These are phyloP conservation scores for Phytophthora citrophthora DNA, from an alignment of 352 stramenopile species.

Conservation along the genomic window DNA sequence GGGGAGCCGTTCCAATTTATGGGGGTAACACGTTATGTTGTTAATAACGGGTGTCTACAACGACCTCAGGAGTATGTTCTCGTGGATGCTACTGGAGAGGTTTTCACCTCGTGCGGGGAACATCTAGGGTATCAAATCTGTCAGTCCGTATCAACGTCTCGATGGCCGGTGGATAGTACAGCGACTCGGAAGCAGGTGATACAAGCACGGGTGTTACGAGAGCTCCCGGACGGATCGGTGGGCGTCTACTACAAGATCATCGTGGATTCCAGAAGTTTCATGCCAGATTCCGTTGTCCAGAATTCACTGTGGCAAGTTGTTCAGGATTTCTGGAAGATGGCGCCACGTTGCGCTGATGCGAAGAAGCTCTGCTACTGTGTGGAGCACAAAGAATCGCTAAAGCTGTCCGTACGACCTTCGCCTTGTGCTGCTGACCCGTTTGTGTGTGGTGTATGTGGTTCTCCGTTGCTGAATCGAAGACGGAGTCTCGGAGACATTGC, in stretches of 20 bases:
- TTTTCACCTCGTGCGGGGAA: conserved; percentile 21
- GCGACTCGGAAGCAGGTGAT: conserved; percentile 8
- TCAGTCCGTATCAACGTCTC: conserved; percentile 15
- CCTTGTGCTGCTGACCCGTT: conserved; percentile 4
- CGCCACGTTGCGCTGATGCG: conserved; percentile 14
- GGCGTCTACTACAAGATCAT: conserved; percentile 26
- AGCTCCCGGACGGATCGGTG: conserved; percentile 20
- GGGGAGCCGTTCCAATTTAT: conserved; percentile 24
- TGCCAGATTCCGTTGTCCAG: conserved; percentile 14
- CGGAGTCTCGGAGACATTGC: conserved; percentile 12
- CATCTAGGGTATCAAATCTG: conserved; percentile 27
- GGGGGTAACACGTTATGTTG: conserved; percentile 8
- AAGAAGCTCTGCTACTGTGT: conserved; percentile 30
- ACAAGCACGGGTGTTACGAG: conserved; percentile 20
- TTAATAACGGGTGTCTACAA: conserved; percentile 9
- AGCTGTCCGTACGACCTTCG: conserved; percentile 2
- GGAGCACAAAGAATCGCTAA: conserved; percentile 6
- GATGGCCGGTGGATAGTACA: conserved; percentile 11
- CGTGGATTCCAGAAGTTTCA: conserved; percentile 21
- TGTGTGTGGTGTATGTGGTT: conserved; percentile 16
- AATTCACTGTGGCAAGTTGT: conserved; percentile 12
- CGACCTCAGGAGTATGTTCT: conserved; percentile 25
- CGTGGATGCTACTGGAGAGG: conserved; percentile 10
- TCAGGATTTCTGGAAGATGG: conserved; percentile 21
- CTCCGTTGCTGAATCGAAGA: conserved; percentile 2